Base-by-base conservation (phyloP, 108 stramenopile genomes). In the Skeletonema menzelii region DNA sequence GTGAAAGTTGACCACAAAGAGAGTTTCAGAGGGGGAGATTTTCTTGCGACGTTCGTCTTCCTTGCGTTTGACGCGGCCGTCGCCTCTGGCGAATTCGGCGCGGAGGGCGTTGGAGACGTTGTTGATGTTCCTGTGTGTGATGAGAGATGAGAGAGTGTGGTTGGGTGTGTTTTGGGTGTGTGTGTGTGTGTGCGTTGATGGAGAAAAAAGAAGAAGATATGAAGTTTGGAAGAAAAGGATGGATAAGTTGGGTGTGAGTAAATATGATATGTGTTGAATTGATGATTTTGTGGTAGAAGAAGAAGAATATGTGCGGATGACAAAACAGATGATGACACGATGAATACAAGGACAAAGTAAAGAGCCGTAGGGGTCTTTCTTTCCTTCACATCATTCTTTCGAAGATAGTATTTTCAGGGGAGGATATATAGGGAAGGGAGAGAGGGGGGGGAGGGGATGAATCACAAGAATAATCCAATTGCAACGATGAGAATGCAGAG, bases 31-130 rank as follows among this genome's bases (percentile, higher is more conserved):
- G 55, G 95, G 95, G 22, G 74, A 63, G 75, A 95, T 95, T 71
- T 91, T 88, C 79, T 88, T 86, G 67, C 94, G 90, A 37, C 94
- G 94, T 69, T 92, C 91, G 38, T 96, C 95, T 86, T 96, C 92
- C 79, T 92, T 91, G 73, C 88, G 87, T 73, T 96, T 93, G 86
- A 87, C 77, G 20, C 90, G 88, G 30, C 95, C 95, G 70, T 95
- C 91, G 20, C 95, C 95, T 19, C 92, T 83, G 24, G 95, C 95
- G 67, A 93, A 91, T 65, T 96, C 95, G 60, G 84, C 87, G 14
- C 92, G 91, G 46, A 96, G 82, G 32, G 86, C 73, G 17, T 80
- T 81, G 56, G 92, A 91, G 34, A 95, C 88, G 10, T 85, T 70
- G 42, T 67, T 66, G 40, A 92, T 77, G 63, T 82, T 71, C 89